phyloP scores from a whole-genome alignment of 352 stramenopile genomes.

The Phytophthora ramorum region DNA sequence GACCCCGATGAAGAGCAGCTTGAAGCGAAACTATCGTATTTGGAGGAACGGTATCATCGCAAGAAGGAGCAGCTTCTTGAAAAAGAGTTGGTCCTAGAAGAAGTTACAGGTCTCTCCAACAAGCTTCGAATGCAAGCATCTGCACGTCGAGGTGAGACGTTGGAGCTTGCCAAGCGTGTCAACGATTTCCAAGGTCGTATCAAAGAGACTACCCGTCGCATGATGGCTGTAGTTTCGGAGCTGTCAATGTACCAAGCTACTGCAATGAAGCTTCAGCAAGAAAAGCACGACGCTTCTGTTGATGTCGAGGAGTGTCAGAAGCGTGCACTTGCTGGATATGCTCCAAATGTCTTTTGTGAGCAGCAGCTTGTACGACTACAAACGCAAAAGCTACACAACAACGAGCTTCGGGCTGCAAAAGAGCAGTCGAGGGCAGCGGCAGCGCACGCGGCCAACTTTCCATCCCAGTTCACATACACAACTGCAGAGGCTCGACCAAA shows the following conservation, averaged over 20 bases:
- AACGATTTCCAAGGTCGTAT: slow-evolving; percentile 92
- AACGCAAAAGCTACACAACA: slow-evolving; percentile 55
- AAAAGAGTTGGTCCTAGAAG: slow-evolving; percentile 95
- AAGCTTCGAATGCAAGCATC: slow-evolving; percentile 86
- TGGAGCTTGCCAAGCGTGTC: slow-evolving; percentile 89
- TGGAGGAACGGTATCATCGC: slow-evolving; percentile 88
- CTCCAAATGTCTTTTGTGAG: slow-evolving; percentile 82
- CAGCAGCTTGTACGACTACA: slow-evolving; percentile 75
- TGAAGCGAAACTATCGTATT: slow-evolving; percentile 76
- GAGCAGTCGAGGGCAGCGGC: slow-evolving; percentile 46
- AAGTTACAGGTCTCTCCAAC: slow-evolving; percentile 89
- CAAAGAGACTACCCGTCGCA: slow-evolving; percentile 92
- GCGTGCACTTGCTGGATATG: slow-evolving; percentile 64
- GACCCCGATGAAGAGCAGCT: slow-evolving; percentile 92
- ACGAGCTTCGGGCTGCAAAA: slow-evolving; percentile 55
- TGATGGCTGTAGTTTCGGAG: slow-evolving; percentile 96
- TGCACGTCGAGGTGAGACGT: slow-evolving; percentile 76
- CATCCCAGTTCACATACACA: slow-evolving; percentile 82
- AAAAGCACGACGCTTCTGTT: slow-evolving; percentile 82
- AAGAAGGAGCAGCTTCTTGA: slow-evolving; percentile 95
- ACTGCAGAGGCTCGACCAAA: slow-evolving; percentile 93
- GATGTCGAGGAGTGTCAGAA: slow-evolving; percentile 75
- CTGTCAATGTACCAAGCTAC: slow-evolving; percentile 96
- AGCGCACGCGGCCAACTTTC: slow-evolving; percentile 66
- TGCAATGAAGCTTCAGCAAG: slow-evolving; percentile 93